Conservation (phyloP, 257 asterid species). For the Solanum clarkiae region DNA sequence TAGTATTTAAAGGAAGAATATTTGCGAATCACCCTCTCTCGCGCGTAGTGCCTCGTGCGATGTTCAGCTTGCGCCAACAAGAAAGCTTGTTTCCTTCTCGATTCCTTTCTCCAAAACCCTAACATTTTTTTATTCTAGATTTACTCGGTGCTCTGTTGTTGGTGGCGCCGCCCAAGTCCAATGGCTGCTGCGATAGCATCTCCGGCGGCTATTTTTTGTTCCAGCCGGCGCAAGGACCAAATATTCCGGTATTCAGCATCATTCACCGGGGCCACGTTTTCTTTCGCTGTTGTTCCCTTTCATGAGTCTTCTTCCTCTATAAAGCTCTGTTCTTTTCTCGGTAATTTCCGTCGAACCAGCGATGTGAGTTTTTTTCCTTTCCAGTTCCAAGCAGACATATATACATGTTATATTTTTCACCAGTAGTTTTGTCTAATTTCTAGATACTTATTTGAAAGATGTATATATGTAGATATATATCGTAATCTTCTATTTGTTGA, state of each 20-base stretch:
- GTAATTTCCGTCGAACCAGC: background rate
- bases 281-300: background rate
- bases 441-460: background rate
- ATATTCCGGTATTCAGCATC: background rate
- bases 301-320: background rate
- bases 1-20: background rate
- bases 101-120: background rate
- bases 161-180: background rate
- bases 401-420: background rate
- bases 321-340: background rate
- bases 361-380: background rate
- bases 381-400: background rate
- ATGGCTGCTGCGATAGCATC: constrained; percentile 18
- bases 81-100: background rate
- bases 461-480: background rate
- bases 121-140: background rate
- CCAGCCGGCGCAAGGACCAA: constrained; percentile 1
- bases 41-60: background rate
- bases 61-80: background rate
- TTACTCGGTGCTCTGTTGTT: background rate
- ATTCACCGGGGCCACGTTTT: background rate
- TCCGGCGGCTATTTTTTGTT: constrained; percentile 2
- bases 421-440: background rate
- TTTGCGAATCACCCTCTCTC: background rate
- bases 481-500: background rate